Conservation (phyloP, 352 stramenopile species). For the Pythium brassicae region DNA sequence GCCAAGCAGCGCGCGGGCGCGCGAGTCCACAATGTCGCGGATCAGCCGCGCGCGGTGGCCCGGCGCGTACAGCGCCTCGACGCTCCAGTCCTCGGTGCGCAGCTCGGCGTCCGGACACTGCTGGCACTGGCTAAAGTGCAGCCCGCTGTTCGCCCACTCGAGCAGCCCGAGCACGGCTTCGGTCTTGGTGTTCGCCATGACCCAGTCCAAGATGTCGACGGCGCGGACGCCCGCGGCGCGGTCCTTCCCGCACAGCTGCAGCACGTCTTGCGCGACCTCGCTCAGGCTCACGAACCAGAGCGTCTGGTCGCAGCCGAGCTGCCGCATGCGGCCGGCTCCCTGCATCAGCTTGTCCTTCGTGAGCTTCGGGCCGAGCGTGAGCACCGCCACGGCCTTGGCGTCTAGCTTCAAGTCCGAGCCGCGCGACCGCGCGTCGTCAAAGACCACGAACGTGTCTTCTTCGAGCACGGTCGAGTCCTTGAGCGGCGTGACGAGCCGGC, state of each 20-base stretch:
- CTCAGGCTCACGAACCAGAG: constrained; percentile 63
- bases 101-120: constrained; percentile 19
- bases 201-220: constrained; percentile 76
- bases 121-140: constrained; percentile 54
- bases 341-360: constrained; percentile 94
- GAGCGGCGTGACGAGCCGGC: constrained; percentile 33
- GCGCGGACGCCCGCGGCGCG: constrained; percentile 13
- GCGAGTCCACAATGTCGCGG: constrained; percentile 27
- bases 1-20: background rate
- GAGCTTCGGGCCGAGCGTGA: constrained; percentile 83
- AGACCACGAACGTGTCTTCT: constrained; percentile 87
- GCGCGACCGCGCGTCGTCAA: constrained; percentile 86
- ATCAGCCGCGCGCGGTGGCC: constrained; percentile 25
- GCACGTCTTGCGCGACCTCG: constrained; percentile 60
- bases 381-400: constrained; percentile 53
- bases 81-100: constrained; percentile 43
- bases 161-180: constrained; percentile 56
- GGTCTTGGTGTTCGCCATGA: constrained; percentile 81
- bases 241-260: constrained; percentile 12
- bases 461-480: constrained; percentile 70
- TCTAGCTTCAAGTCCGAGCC: constrained; percentile 88
- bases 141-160: constrained; percentile 76
- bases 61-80: constrained; percentile 32
- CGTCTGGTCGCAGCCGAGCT: constrained; percentile 65
- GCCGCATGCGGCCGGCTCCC: constrained; percentile 81